Percentiles rank a stretch among this genome's conserved stretches.
Conservation (phyloP, 306 rosid genomes). For the Trifolium subterraneum region DNA sequence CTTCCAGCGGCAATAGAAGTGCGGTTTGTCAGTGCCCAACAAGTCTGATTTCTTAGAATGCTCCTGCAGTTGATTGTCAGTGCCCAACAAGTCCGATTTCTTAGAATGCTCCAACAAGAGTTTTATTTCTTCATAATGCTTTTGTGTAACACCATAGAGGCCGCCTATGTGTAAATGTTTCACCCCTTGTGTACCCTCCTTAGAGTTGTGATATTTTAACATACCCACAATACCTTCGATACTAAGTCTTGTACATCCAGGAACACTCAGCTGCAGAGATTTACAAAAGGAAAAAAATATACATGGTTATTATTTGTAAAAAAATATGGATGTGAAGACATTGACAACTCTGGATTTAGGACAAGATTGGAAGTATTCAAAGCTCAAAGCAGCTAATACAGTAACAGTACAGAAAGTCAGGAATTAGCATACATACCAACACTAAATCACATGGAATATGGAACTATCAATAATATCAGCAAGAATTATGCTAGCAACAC, state of each 20-base stretch:
- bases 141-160: conserved; percentile 68
- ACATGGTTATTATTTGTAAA: conserved; percentile 29
- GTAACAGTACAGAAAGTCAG: conserved; percentile 13
- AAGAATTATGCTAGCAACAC: no score
- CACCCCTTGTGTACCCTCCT: conserved; percentile 62
- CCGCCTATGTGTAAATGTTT: conserved; percentile 87
- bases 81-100: conserved; percentile 11
- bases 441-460: conserved; percentile 26
- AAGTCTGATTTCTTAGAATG: no score
- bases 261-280: conserved; percentile 77
- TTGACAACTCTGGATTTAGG: not conserved
- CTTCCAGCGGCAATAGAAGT: conserved; percentile 65
- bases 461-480: conserved; percentile 5
- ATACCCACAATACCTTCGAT: conserved; percentile 72
- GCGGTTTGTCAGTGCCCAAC: conserved; percentile 65
- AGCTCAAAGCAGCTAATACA: conserved; percentile 6
- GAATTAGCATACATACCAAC: not conserved
- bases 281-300: conserved; percentile 25
- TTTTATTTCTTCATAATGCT: conserved; percentile 78
- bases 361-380: not conserved
- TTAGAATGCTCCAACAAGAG: conserved; percentile 61
- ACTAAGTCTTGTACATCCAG: conserved; percentile 89
- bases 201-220: conserved; percentile 67
- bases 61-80: conserved; percentile 43
- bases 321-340: not conserved